Evolutionary conservation across 2,329 filamentous ascomycete species (phyloP).

Genomic region (Venturia effusa): DNA sequence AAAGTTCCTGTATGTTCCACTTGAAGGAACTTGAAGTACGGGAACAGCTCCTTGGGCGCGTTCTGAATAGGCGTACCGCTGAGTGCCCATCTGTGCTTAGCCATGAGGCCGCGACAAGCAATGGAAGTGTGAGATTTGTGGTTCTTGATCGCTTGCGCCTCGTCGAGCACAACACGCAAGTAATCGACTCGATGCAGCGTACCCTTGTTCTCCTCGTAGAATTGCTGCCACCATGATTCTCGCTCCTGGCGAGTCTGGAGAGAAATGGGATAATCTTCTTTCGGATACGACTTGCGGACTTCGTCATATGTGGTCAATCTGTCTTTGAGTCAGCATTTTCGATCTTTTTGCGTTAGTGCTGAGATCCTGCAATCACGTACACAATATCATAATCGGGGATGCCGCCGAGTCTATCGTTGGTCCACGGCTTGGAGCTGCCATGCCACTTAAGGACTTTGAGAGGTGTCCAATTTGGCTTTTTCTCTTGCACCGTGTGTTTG

Average conservation of each 20-base stretch:
- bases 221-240: conserved; percentile 26
- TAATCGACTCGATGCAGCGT: conserved; percentile 31
- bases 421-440: not conserved
- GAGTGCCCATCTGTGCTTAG: conserved; percentile 31
- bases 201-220: conserved; percentile 24
- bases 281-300: conserved; percentile 31
- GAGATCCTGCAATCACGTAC: not conserved
- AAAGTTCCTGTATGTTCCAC: conserved; percentile 31
- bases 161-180: conserved; percentile 32
- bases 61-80: conserved; percentile 32
- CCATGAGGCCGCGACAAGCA: conserved; percentile 33
- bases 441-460: conserved; percentile 7
- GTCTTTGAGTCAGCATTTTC: not conserved
- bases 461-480: not conserved
- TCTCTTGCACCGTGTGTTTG: conserved; percentile 15
- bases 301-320: conserved; percentile 32
- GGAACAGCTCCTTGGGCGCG: conserved; percentile 21
- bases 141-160: conserved; percentile 48
- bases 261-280: conserved; percentile 25
- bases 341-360: not conserved
- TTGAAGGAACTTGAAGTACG: conserved; percentile 34
- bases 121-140: conserved; percentile 28
- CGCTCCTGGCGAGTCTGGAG: conserved; percentile 28
- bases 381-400: conserved; percentile 6
- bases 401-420: not conserved